Evolutionary conservation across 208 protist species (phyloP), one percentile per base, ranked within the genome.

Genomic region (Acanthamoeba lugdunensis): DNA sequence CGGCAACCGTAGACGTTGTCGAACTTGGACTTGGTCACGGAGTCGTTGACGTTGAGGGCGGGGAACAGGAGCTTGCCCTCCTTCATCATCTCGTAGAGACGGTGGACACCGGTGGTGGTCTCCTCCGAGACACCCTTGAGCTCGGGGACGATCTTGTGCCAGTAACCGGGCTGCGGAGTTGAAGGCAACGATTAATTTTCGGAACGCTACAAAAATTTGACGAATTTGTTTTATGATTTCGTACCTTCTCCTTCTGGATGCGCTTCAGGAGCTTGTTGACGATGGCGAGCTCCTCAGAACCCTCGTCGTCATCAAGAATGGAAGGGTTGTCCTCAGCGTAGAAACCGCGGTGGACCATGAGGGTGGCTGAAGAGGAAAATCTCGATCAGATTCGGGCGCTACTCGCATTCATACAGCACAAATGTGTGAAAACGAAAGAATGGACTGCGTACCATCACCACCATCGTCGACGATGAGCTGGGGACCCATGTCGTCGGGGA

Each of bases 21-120:
- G 95, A 99, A 99, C 97, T 99, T 99, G 95, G 98, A 99, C 98
- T 99, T 99, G 91, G 99, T 99, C 56, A 99, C 99, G 94, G 98
- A 99, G 97, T 99, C 98, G 97, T 99, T 99, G 67, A 99, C 99
- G 97, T 99, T 99, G 97, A 99, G 99, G 95, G 99, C 98, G 87
- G 99, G 98, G 96, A 99, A 98, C 94, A 98, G 97, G 13, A 99
- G 98, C 89, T 97, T 97, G 90, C 98, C 98, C 73, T 97, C 96
- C 94, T 98, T 93, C 93, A 81, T 90, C 96, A 99, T 98, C 97
- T 99, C 97, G 97, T 99, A 98, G 52, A 99, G 97, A 96, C 98
- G 98, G 97, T 99, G 98, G 63, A 99, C 99, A 97, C 99, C 99
- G 33, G 99, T 99, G 84, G 99, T 99, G 90, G 99, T 99, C 97